Conservation (phyloP, 2,329 filamentous ascomycete genomes). For the Nemania diffusa region DNA sequence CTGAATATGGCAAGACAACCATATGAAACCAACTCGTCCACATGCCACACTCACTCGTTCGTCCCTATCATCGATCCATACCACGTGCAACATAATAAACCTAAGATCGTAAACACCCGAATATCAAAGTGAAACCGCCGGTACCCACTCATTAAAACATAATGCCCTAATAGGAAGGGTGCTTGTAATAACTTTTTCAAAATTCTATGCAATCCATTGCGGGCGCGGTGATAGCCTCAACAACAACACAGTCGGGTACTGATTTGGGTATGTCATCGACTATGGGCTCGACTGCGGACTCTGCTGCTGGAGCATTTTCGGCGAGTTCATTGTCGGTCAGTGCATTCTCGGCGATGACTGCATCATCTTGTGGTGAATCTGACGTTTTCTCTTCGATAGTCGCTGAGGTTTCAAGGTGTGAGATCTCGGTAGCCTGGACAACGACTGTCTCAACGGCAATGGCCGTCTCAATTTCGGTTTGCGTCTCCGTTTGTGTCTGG, state of each 20-base stretch:
- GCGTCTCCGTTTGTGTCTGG: constrained; percentile 44
- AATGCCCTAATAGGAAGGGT: not conserved
- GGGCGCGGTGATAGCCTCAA: not conserved
- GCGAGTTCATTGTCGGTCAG: not conserved
- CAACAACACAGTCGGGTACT: not conserved
- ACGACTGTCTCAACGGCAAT: constrained; percentile 47
- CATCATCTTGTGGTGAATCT: constrained; percentile 5
- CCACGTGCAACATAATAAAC: constrained; percentile 10
- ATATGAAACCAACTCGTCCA: not conserved
- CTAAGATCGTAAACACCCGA: not conserved
- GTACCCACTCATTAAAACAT: constrained; percentile 20
- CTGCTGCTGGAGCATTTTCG: not conserved
- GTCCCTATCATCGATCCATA: constrained; percentile 23
- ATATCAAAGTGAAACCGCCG: not conserved
- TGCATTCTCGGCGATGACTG: not conserved
- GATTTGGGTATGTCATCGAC: not conserved
- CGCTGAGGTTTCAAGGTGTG: not conserved
- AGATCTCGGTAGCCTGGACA: constrained; percentile 30
- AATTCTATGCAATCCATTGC: constrained; percentile 3
- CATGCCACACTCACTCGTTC: not conserved
- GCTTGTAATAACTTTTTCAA: constrained; percentile 7
- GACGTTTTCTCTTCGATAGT: not conserved
- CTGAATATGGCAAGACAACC: constrained; percentile 13
- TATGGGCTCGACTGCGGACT: not conserved
- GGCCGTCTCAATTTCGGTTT: constrained; percentile 46